Evolutionary conservation across 345 rosid genomes (phyloP).

Genomic region (Microcos paniculata): DNA sequence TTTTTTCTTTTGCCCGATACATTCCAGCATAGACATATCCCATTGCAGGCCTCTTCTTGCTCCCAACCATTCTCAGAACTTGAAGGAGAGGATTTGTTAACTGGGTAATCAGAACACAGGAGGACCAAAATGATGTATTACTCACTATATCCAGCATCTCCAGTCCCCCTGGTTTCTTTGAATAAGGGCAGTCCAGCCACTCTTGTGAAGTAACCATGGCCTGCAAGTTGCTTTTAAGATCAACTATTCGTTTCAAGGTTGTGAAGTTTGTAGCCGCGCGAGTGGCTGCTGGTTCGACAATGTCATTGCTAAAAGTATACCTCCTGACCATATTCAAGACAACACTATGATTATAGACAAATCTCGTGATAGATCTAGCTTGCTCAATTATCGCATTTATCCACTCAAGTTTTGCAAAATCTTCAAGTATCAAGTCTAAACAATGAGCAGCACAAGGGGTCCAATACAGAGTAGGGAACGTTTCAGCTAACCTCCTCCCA

Average conservation of each 20-base stretch:
- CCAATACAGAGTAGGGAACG: slow-evolving; percentile 79
- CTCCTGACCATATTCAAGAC: slow-evolving; percentile 77
- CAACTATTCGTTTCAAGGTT: slow-evolving; percentile 54
- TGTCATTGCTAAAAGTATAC: slow-evolving; percentile 69
- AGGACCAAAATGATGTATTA: slow-evolving; percentile 79
- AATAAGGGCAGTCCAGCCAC: slow-evolving; percentile 70
- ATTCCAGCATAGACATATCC: slow-evolving; percentile 84
- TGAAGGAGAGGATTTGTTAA: slow-evolving; percentile 70
- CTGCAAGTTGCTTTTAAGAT: slow-evolving; percentile 64
- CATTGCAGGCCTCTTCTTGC: slow-evolving; percentile 78
- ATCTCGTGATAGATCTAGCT: slow-evolving; percentile 78
- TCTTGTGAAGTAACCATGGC: slow-evolving; percentile 83
- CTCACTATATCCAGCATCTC: slow-evolving; percentile 62
- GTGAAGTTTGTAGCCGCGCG: slow-evolving; percentile 69
- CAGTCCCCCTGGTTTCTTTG: slow-evolving; percentile 73
- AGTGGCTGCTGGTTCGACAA: slow-evolving; percentile 60
- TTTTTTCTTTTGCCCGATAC: slow-evolving; percentile 74
- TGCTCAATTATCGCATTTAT: slow-evolving; percentile 61
- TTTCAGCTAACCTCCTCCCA: slow-evolving; percentile 61
- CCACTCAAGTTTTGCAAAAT: slow-evolving; percentile 66
- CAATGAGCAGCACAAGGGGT: slow-evolving; percentile 79
- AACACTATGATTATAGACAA: slow-evolving; percentile 65
- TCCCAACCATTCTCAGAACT: slow-evolving; percentile 49
- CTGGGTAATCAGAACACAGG: slow-evolving; percentile 44
- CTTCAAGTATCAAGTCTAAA: slow-evolving; percentile 76